Evolutionary conservation across 116 monocot species (phyloP).

Genomic region (Cymodocea nodosa): DNA sequence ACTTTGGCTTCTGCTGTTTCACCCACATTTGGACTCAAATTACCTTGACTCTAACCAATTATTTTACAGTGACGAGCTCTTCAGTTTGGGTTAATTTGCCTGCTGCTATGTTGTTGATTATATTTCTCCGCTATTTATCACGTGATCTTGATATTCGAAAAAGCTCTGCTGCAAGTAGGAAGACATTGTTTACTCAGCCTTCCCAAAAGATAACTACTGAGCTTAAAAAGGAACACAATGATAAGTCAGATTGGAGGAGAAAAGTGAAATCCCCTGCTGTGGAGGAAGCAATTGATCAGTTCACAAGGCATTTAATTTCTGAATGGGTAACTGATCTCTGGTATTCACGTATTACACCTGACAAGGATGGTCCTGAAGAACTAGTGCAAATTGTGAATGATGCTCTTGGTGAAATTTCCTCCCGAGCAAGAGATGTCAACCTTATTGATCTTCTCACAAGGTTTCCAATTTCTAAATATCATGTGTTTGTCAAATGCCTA

Average conservation of each 20-base stretch:
- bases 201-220: constrained; percentile 29
- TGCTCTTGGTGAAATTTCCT: constrained; percentile 78
- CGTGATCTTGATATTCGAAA: constrained; percentile 68
- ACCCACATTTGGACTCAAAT: background rate
- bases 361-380: constrained; percentile 89
- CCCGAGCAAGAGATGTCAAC: constrained; percentile 85
- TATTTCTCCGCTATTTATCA: constrained; percentile 63
- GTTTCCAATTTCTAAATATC: constrained; percentile 17
- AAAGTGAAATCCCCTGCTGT: constrained; percentile 80
- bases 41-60: background rate
- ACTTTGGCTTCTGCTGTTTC: background rate
- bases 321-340: constrained; percentile 97
- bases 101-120: constrained; percentile 58
- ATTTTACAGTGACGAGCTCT: constrained; percentile 76
- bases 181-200: constrained; percentile 14
- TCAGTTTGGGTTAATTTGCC: constrained; percentile 94
- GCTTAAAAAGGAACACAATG: constrained; percentile 17
- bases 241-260: constrained; percentile 67
- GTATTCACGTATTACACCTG: constrained; percentile 90
- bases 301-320: constrained; percentile 76
- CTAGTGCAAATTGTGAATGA: constrained; percentile 62
- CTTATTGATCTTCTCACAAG: constrained; percentile 85
- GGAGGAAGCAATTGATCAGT: constrained; percentile 87
- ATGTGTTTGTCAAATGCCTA: background rate
- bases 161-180: constrained; percentile 12